Percentiles rank a stretch among this genome's conserved stretches.
phyloP scores from a whole-genome alignment of 108 stramenopile species.

The Skeletonema potamos region DNA sequence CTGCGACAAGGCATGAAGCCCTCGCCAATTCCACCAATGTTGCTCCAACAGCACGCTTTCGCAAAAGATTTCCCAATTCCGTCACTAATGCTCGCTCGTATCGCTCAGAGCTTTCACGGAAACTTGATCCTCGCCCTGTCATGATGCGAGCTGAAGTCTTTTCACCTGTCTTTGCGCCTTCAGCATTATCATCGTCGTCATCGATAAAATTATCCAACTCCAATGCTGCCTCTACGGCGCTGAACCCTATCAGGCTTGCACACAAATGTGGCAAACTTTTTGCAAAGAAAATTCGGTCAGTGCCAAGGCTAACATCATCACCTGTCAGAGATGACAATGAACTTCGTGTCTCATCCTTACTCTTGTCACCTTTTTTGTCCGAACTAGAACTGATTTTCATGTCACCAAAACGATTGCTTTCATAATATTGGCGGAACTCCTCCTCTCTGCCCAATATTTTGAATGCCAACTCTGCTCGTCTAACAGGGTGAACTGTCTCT shows the following conservation, averaged over 20 bases:
- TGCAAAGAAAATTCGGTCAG: slow-evolving; percentile 87
- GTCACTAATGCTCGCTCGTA: slow-evolving; percentile 83
- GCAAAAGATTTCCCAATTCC: slow-evolving; percentile 77
- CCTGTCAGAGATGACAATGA: slow-evolving; percentile 85
- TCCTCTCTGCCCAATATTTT: slow-evolving; percentile 75
- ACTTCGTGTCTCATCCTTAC: slow-evolving; percentile 62
- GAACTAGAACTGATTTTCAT: slow-evolving; percentile 67
- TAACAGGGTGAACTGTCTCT: slow-evolving; percentile 88
- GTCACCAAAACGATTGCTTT: slow-evolving; percentile 89
- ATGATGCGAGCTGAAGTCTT: slow-evolving; percentile 34
- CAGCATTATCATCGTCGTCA: slow-evolving; percentile 60
- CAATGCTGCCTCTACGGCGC: slow-evolving; percentile 88
- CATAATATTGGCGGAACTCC: slow-evolving; percentile 88
- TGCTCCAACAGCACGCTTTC: slow-evolving; percentile 70
- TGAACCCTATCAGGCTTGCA: slow-evolving; percentile 85
- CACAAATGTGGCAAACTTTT: slow-evolving; percentile 87
- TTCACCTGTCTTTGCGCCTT: slow-evolving; percentile 19
- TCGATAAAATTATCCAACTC: slow-evolving; percentile 83
- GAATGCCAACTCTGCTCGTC: slow-evolving; percentile 87
- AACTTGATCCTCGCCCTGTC: slow-evolving; percentile 58
- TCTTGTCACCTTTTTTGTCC: slow-evolving; percentile 53
- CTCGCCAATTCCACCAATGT: slow-evolving; percentile 78
- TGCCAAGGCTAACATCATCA: slow-evolving; percentile 88
- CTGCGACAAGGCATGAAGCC: slow-evolving; percentile 77
- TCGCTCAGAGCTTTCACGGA: slow-evolving; percentile 83